phyloP scores from a whole-genome alignment of 1,284 basidiomycete genomes.

The Rhizoctonia solani region DNA sequence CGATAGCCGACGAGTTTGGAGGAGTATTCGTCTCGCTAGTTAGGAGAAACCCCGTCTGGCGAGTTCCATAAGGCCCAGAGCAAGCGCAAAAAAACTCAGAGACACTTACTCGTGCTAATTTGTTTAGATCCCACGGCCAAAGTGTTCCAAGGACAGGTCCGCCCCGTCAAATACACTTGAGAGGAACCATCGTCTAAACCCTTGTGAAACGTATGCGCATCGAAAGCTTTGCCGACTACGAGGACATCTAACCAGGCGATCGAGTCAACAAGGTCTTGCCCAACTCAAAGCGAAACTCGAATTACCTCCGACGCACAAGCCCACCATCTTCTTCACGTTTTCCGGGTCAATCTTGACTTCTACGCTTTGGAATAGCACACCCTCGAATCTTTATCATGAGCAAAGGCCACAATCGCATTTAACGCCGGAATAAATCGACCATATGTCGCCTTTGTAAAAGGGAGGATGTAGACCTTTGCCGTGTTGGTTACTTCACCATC shows the following conservation, averaged over 20 bases:
- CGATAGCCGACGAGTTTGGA: slow-evolving; percentile 21
- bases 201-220: slow-evolving; percentile 8
- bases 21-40: slow-evolving; percentile 30
- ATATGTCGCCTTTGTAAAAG: slow-evolving; percentile 19
- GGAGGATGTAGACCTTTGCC: slow-evolving; percentile 11
- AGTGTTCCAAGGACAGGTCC: slow-evolving; percentile 28
- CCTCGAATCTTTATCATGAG: slow-evolving; percentile 1
- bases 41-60: slow-evolving; percentile 24
- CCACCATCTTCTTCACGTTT: slow-evolving; percentile 14
- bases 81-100: not conserved
- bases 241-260: slow-evolving; percentile 5
- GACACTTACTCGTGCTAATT: slow-evolving; percentile 12
- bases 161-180: slow-evolving; percentile 18
- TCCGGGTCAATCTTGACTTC: slow-evolving; percentile 7
- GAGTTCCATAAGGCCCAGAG: not conserved
- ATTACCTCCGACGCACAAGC: not conserved
- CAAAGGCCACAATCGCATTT: slow-evolving; percentile 29
- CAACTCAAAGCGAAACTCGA: not conserved
- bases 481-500: not conserved
- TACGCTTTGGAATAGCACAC: slow-evolving; percentile 28
- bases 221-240: slow-evolving; percentile 24
- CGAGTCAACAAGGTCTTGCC: not conserved
- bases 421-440: slow-evolving; percentile 29
- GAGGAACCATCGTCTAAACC: not conserved
- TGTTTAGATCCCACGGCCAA: slow-evolving; percentile 23